Evolutionary conservation across 495 filamentous ascomycete genomes (phyloP).

Genomic region (Xanthoparmelia taractica): DNA sequence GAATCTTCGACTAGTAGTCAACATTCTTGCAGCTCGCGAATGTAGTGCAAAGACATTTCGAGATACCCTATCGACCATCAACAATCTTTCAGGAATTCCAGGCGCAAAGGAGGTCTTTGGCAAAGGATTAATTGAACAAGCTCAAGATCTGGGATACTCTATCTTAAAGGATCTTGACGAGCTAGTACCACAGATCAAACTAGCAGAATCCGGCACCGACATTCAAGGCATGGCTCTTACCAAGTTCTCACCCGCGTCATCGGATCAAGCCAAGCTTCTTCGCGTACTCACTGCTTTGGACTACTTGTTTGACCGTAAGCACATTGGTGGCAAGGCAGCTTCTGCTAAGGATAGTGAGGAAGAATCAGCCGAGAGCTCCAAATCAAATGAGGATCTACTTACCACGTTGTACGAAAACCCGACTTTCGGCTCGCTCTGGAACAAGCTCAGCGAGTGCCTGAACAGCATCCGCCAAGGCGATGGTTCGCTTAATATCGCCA

Average conservation of each 20-base stretch:
- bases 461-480: slow-evolving; percentile 80
- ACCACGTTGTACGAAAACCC: slow-evolving; percentile 81
- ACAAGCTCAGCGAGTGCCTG: slow-evolving; percentile 86
- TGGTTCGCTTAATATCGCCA: slow-evolving; percentile 93
- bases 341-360: slow-evolving; percentile 41
- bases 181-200: slow-evolving; percentile 77
- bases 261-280: slow-evolving; percentile 90
- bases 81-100: slow-evolving; percentile 89
- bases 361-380: slow-evolving; percentile 17
- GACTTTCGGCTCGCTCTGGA: slow-evolving; percentile 85
- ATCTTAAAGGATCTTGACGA: slow-evolving; percentile 81
- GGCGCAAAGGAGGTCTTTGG: slow-evolving; percentile 87
- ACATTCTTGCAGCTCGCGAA: slow-evolving; percentile 90
- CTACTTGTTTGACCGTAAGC: slow-evolving; percentile 79
- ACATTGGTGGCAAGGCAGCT: slow-evolving; percentile 49
- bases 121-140: slow-evolving; percentile 77
- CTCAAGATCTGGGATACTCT: slow-evolving; percentile 70
- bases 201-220: slow-evolving; percentile 80
- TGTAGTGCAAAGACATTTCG: slow-evolving; percentile 95
- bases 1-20: slow-evolving; percentile 86
- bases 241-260: slow-evolving; percentile 91
- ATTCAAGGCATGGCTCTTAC: slow-evolving; percentile 89
- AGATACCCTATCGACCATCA: slow-evolving; percentile 93
- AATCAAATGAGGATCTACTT: slow-evolving; percentile 57
- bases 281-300: slow-evolving; percentile 92